These are phyloP conservation scores for Amyloporia xantha DNA, from an alignment of 768 basidiomycete genomes.

Conservation along the genomic window DNA sequence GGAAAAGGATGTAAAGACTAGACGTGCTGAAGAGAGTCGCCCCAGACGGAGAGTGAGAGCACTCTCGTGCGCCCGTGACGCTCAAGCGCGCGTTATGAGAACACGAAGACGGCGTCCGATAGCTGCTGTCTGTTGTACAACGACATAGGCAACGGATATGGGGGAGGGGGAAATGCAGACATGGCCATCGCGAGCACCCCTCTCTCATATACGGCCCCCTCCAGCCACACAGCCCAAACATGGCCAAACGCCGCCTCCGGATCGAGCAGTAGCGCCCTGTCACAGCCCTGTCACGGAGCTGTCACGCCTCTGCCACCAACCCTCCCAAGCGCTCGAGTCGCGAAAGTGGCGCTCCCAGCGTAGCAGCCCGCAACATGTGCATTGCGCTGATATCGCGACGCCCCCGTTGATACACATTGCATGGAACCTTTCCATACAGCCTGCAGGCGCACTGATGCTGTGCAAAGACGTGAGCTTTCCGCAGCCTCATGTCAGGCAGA, in stretches of 20 bases:
- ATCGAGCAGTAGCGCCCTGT: neutral
- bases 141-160: slow-evolving; percentile 8
- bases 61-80: slow-evolving; percentile 49
- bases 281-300: too few species aligned
- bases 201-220: neutral
- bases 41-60: slow-evolving; percentile 3
- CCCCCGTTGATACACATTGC: neutral
- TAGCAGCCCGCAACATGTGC: neutral
- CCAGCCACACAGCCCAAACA: neutral
- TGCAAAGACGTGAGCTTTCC: neutral
- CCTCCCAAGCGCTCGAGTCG: slow-evolving; percentile 1
- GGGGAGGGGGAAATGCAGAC: slow-evolving; percentile 4
- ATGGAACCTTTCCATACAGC: neutral
- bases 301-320: neutral
- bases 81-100: slow-evolving; percentile 44
- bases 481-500: neutral
- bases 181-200: neutral
- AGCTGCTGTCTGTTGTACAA: slow-evolving; percentile 6
- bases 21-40: neutral
- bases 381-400: neutral
- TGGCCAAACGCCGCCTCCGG: neutral
- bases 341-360: slow-evolving; percentile 2
- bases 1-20: neutral
- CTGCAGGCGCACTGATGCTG: neutral
- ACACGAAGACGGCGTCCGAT: slow-evolving; percentile 18